Evolutionary conservation across 305 asterid genomes (phyloP).

Genomic region (Fraxinus velutina): DNA sequence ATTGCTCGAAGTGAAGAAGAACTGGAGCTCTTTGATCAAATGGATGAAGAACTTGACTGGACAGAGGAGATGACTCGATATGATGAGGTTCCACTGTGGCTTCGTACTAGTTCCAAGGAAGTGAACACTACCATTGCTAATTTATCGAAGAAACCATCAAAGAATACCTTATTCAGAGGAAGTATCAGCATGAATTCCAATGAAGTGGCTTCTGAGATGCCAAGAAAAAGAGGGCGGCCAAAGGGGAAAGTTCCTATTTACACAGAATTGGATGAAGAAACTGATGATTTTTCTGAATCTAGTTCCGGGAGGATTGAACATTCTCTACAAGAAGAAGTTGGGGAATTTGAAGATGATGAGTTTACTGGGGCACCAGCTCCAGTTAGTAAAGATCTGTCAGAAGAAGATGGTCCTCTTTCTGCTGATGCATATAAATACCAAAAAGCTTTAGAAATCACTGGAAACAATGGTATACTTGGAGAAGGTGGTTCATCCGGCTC

Average conservation of each 20-base stretch:
- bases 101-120: slow-evolving; percentile 73
- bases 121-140: slow-evolving; percentile 67
- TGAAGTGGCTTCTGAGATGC: slow-evolving; percentile 60
- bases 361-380: slow-evolving; percentile 45
- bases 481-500: slow-evolving; percentile 86
- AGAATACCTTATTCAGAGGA: slow-evolving; percentile 50
- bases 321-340: slow-evolving; percentile 63
- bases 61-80: slow-evolving; percentile 83
- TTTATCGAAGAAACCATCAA: slow-evolving; percentile 79
- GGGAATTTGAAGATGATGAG: slow-evolving; percentile 87
- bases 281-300: slow-evolving; percentile 79
- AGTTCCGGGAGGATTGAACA: slow-evolving; percentile 72
- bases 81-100: slow-evolving; percentile 92
- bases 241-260: slow-evolving; percentile 77
- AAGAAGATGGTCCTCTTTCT: slow-evolving; percentile 65
- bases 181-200: slow-evolving; percentile 41
- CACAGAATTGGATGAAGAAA: slow-evolving; percentile 87
- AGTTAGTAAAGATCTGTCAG: slow-evolving; percentile 63
- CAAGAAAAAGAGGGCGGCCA: slow-evolving; percentile 84
- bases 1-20: slow-evolving; percentile 96
- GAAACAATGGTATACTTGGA: slow-evolving; percentile 46
- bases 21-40: slow-evolving; percentile 91
- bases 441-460: slow-evolving; percentile 46
- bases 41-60: slow-evolving; percentile 98
- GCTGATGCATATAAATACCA: slow-evolving; percentile 60